Conservation (phyloP, 2,329 filamentous ascomycete species). For the Claviceps sp. region DNA sequence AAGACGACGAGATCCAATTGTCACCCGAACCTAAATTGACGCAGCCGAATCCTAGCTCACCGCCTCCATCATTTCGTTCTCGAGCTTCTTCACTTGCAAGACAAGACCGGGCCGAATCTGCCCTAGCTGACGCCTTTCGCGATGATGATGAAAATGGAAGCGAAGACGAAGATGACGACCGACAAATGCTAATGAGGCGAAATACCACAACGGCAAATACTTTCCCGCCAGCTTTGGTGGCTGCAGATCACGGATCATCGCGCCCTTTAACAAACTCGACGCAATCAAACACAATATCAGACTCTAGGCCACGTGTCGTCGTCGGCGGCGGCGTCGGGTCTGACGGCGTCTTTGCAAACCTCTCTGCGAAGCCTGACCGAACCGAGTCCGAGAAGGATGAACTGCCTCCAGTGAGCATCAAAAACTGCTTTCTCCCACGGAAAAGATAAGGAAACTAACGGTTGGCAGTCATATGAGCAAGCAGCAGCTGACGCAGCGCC, state of each 20-base stretch:
- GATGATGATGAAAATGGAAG: conserved; percentile 71
- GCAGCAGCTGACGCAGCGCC: conserved; percentile 91
- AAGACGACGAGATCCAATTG: conserved; percentile 27
- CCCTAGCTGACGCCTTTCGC: conserved; percentile 89
- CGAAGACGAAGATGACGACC: conserved; percentile 63
- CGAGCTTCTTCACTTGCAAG: conserved; percentile 48
- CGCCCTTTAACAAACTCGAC: conserved; percentile 12
- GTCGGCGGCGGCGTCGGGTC: conserved; percentile 66
- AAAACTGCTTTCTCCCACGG: background rate
- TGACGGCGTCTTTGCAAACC: conserved; percentile 92
- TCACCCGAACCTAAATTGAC: conserved; percentile 16
- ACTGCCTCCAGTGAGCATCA: conserved; percentile 67
- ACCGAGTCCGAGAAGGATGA: conserved; percentile 74
- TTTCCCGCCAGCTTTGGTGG: conserved; percentile 6
- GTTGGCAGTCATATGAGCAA: conserved; percentile 80
- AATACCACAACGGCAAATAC: conserved; percentile 24
- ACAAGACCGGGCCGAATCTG: conserved; percentile 48
- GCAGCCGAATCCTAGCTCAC: conserved; percentile 40
- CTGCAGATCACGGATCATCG: background rate
- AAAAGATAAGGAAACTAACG: conserved; percentile 19
- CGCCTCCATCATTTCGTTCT: conserved; percentile 79
- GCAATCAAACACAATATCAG: conserved; percentile 16
- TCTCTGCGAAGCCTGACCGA: conserved; percentile 78
- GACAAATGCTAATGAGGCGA: conserved; percentile 72
- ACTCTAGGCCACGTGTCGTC: conserved; percentile 30